phyloP scores from a whole-genome alignment of 768 basidiomycete genomes.

The Rhizopogon sp. region DNA sequence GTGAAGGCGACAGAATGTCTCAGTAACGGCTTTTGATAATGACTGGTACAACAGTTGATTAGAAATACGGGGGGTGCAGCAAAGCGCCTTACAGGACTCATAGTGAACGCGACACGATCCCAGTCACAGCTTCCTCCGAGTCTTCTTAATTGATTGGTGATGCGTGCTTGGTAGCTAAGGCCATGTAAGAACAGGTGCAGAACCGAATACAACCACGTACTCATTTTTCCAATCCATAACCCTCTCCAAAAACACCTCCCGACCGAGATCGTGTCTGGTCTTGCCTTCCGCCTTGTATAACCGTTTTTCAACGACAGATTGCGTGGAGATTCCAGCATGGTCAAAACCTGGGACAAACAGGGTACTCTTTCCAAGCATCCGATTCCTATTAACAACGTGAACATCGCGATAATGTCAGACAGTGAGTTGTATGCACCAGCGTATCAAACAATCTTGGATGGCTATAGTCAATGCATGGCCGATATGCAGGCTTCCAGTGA shows the following conservation, averaged over 20 bases:
- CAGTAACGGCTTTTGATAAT: slow-evolving; percentile 83
- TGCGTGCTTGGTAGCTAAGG: slow-evolving; percentile 83
- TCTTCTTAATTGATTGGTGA: slow-evolving; percentile 82
- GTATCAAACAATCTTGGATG: slow-evolving; percentile 83
- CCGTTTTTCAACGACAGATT: slow-evolving; percentile 94
- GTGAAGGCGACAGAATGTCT: slow-evolving; percentile 86
- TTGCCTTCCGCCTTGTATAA: slow-evolving; percentile 77
- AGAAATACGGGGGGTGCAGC: not conserved
- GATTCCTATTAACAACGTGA: slow-evolving; percentile 55
- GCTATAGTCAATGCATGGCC: slow-evolving; percentile 92
- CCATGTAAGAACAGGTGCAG: not conserved
- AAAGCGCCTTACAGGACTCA: slow-evolving; percentile 61
- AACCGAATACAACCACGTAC: slow-evolving; percentile 41
- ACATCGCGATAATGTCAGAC: not conserved
- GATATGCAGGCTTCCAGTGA: slow-evolving; percentile 93
- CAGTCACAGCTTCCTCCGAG: slow-evolving; percentile 95
- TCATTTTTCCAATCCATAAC: slow-evolving; percentile 98
- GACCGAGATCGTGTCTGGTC: slow-evolving; percentile 91
- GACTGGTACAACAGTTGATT: slow-evolving; percentile 31
- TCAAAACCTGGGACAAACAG: slow-evolving; percentile 94
- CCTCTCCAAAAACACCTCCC: slow-evolving; percentile 84
- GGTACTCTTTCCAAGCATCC: slow-evolving; percentile 91
- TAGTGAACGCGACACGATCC: slow-evolving; percentile 92
- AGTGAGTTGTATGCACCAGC: slow-evolving; percentile 57
- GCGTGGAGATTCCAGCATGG: slow-evolving; percentile 97